phyloP scores from a whole-genome alignment of 2,329 filamentous ascomycete genomes.

The Karstenula rhodostoma region DNA sequence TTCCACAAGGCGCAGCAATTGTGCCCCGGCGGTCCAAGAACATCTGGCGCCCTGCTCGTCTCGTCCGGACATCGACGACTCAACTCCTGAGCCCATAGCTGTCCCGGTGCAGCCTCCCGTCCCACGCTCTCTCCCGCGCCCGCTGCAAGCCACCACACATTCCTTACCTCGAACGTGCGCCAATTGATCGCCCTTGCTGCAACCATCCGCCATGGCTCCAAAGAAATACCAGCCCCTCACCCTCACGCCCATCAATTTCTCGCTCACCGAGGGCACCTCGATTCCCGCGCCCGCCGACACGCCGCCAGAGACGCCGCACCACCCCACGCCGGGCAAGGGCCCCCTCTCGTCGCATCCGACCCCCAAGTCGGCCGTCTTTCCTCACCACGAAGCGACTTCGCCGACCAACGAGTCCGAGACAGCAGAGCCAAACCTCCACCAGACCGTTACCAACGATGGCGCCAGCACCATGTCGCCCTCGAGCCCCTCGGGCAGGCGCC shows the following conservation, averaged over 20 bases:
- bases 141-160: constrained; percentile 24
- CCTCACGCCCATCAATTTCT: constrained; percentile 51
- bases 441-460: constrained; percentile 40
- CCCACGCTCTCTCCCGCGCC: constrained; percentile 22
- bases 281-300: constrained; percentile 52
- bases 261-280: constrained; percentile 52
- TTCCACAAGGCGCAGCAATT: constrained; percentile 2
- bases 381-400: constrained; percentile 29
- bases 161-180: not conserved
- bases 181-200: not conserved
- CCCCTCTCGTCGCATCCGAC: constrained; percentile 53
- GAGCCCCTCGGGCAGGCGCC: constrained; percentile 44
- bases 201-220: constrained; percentile 33
- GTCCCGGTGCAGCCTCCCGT: constrained; percentile 15
- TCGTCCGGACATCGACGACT: constrained; percentile 21
- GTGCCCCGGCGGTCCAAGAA: not conserved
- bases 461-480: constrained; percentile 40
- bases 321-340: constrained; percentile 49
- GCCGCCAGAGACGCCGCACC: constrained; percentile 48
- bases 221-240: constrained; percentile 48
- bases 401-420: constrained; percentile 29
- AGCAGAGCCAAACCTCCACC: constrained; percentile 25
- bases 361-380: constrained; percentile 41
- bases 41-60: constrained; percentile 9
- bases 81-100: constrained; percentile 37